Conservation (phyloP, 1,139 yeast genomes). For the Hemisphaericaspora xylanilytica region DNA sequence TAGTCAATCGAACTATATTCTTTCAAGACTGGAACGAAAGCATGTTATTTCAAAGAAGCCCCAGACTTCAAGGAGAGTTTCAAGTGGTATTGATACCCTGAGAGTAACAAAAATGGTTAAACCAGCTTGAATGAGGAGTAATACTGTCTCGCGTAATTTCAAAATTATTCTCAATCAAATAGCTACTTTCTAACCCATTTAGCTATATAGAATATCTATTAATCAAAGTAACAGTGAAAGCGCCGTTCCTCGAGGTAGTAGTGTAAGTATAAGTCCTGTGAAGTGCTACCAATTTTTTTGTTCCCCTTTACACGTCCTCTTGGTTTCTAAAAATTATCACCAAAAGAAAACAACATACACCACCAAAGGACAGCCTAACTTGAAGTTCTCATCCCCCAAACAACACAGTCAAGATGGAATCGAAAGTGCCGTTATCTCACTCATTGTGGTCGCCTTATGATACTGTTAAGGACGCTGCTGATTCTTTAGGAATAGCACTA, state of each 20-base stretch:
- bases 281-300: too few relatives aligned
- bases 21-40: background rate
- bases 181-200: too few relatives aligned
- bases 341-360: background rate
- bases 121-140: background rate
- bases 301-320: too few relatives aligned
- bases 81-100: background rate
- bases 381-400: background rate
- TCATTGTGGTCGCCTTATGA: conserved; percentile 98
- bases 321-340: too few relatives aligned
- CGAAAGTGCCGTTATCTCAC: conserved; percentile 65
- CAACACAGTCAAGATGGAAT: conserved; percentile 26
- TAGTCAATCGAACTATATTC: background rate
- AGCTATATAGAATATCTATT: too few relatives aligned
- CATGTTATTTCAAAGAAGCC: background rate
- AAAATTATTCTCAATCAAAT: too few relatives aligned
- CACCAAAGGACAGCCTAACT: background rate
- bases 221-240: too few relatives aligned
- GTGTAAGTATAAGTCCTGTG: too few relatives aligned
- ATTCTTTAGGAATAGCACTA: conserved; percentile 77
- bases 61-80: background rate
- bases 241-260: too few relatives aligned
- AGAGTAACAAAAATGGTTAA: background rate
- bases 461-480: conserved; percentile 96
- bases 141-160: too few relatives aligned